Base-by-base conservation (phyloP, 139 green algal genomes). In the Tetraselmis striata region DNA sequence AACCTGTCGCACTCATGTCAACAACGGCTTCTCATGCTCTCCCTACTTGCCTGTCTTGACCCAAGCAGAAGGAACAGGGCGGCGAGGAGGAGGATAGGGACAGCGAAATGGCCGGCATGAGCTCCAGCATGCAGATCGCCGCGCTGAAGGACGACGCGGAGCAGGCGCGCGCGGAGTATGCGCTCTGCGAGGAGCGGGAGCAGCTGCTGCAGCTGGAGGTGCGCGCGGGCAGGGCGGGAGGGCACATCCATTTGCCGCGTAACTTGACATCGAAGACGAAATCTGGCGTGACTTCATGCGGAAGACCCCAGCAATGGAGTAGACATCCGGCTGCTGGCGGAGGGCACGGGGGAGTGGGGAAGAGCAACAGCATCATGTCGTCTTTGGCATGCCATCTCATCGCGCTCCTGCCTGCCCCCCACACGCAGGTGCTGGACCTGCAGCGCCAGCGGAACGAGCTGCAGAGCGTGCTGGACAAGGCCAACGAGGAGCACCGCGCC, bases 121-220 rank as follows among this genome's bases (percentile, higher is more conserved):
- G 30, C 29, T 75, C 30, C 30, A 76, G 75, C 23, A 78, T 85
- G 29, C 29, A 79, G 31, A 85, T 93, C 18, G 83, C 90, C 23
- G 31, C 81, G 76, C 84, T 96, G 80, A 83, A 86, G 1, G 92
- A 95, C 45, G 93, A 96, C 79, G 88, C 89, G 29, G 92, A 96
- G 79, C 79, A 88, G 31, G 92, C 93, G 24, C 83, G 90, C 32
- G 83, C 86, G 22, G 92, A 96, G 80, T 87, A 89, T n/a, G 89
- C 85, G 2, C 80, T 94, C 23, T 85, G 85, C 2, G 85, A 92
- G 79, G 92, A 95, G 86, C 85, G 88, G 32, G 90, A 94, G 83
- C 85, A 91, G 76, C 84, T 95, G 77, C 79, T 91, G 75, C 82
- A 89, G 83, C 81, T 94, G 26, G 93, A 96, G 79, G n/a, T n/a